Base-by-base conservation (phyloP, 371 early-diverging fungal genomes). In the Globomyces sp. region DNA sequence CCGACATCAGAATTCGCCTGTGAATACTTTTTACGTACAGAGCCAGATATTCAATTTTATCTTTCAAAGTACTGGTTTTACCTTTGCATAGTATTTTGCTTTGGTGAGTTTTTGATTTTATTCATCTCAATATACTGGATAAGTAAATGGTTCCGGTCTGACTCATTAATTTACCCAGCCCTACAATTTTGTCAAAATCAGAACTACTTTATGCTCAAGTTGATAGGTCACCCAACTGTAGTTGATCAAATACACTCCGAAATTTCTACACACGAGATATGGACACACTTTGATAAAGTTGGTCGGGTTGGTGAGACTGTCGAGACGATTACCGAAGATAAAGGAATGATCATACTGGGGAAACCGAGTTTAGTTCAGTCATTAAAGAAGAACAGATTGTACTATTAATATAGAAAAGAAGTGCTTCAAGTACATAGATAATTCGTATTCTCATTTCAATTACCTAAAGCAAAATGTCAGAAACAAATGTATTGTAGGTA, bases 1-100 rank as follows among this genome's bases (percentile, higher is more conserved):
- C 8, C 46, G 0, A 24, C 24, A 24, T 24, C 24, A 0, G 24
- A 24, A 24, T 24, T 0, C 24, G 0, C 24, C 24, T 24, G 24
- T 24, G 24, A 24, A 24, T 24, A 34, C 44, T 48, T 45, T 11
- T 36, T 1, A 69, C 71, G 3, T 34, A 42, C 3, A 41, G 39
- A 2, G 71, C 71, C 42, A 41, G 34, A 2, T 34, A 63, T 10
- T 48, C 37, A 37, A 42, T 63, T 9, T 48, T 63, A n/a, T 46
- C 46, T 63, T 36, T 24, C 0, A 52, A 39, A 13, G 2, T 13
- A 2, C 13, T 49, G 2, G 63, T 52, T n/a, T 52, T 63, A 37
- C 39, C 46, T 58, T 44, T 58, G 34, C 1, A 0, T 10, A n/a
- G 44, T 49, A 63, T 11, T 10, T 63, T 3, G n/a, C 37, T 1